Evolutionary conservation across 2,329 filamentous ascomycete species (phyloP).

Genomic region (Aureobasidium leucospermi): DNA sequence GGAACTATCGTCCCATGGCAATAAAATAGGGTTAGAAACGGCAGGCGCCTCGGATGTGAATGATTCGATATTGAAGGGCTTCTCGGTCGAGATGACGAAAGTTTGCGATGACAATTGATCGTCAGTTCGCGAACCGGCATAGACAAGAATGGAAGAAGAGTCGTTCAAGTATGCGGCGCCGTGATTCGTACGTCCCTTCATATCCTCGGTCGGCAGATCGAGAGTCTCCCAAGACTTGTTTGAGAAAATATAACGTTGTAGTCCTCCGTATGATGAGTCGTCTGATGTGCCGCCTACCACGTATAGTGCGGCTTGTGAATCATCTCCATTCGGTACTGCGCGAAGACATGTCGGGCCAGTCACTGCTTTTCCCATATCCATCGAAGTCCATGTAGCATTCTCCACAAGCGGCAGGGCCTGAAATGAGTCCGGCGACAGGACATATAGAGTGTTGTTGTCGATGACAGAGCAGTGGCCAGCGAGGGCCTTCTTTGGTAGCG

Average conservation of each 20-base stretch:
- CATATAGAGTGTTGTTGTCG: conserved; percentile 74
- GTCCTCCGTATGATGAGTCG: conserved; percentile 56
- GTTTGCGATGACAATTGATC: conserved; percentile 60
- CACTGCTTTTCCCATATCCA: conserved; percentile 61
- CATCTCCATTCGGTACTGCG: conserved; percentile 51
- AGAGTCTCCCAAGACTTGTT: conserved; percentile 53
- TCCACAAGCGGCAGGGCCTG: conserved; percentile 62
- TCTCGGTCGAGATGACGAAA: conserved; percentile 61
- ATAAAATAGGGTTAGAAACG: conserved; percentile 60
- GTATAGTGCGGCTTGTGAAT: conserved; percentile 59
- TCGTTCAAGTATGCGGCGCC: conserved; percentile 66
- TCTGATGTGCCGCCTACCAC: conserved; percentile 68
- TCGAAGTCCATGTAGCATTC: conserved; percentile 63
- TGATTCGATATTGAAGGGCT: conserved; percentile 57
- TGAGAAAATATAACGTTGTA: conserved; percentile 61
- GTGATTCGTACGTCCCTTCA: conserved; percentile 66
- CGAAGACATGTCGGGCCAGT: conserved; percentile 71
- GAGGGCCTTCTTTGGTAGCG: conserved; percentile 61
- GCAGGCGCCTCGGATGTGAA: conserved; percentile 55
- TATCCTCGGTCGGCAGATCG: conserved; percentile 42
- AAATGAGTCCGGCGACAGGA: conserved; percentile 69
- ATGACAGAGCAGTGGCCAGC: conserved; percentile 76
- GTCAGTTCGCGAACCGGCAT: conserved; percentile 64
- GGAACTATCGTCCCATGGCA: conserved; percentile 64
- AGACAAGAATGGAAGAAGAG: conserved; percentile 68